Percentiles rank a stretch among this genome's conserved stretches.
Conservation (phyloP, 2,329 filamentous ascomycete species). For the Dothistroma septosporum region DNA sequence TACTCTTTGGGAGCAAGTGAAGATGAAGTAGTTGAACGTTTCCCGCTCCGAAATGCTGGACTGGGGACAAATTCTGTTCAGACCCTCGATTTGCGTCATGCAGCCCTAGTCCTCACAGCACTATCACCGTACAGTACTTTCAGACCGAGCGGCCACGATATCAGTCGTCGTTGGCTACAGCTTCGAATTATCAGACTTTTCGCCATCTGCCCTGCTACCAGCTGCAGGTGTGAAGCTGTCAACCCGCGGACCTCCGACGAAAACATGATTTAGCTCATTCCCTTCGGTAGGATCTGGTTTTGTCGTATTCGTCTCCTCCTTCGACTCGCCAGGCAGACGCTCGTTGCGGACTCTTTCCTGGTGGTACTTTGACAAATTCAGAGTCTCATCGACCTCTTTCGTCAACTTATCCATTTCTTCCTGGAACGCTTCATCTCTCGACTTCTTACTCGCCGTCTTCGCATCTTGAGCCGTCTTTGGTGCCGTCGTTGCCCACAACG, state of each 20-base stretch:
- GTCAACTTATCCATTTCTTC: slow-evolving; percentile 58
- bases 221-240: slow-evolving; percentile 8
- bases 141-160: not conserved
- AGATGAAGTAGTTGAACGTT: too few relatives aligned
- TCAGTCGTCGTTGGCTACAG: not conserved
- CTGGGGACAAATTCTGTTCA: too few relatives aligned
- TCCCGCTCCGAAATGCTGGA: too few relatives aligned
- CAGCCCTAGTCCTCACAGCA: not conserved
- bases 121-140: not conserved
- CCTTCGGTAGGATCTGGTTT: not conserved
- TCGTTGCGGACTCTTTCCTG: slow-evolving; percentile 35
- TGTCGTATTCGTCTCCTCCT: not conserved
- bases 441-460: slow-evolving; percentile 33
- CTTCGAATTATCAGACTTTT: slow-evolving; percentile 5
- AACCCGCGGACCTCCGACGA: slow-evolving; percentile 11
- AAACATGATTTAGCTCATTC: slow-evolving; percentile 14
- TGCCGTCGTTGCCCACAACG: slow-evolving; percentile 65
- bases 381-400: slow-evolving; percentile 53
- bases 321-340: slow-evolving; percentile 2
- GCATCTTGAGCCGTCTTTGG: slow-evolving; percentile 48
- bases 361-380: slow-evolving; percentile 48
- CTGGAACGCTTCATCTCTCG: slow-evolving; percentile 53
- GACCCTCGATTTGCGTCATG: too few relatives aligned
- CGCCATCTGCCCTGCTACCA: slow-evolving; percentile 5
- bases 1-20: too few relatives aligned